phyloP scores from a whole-genome alignment of 139 green algal species.

The Zygnema circumcarinatum region DNA sequence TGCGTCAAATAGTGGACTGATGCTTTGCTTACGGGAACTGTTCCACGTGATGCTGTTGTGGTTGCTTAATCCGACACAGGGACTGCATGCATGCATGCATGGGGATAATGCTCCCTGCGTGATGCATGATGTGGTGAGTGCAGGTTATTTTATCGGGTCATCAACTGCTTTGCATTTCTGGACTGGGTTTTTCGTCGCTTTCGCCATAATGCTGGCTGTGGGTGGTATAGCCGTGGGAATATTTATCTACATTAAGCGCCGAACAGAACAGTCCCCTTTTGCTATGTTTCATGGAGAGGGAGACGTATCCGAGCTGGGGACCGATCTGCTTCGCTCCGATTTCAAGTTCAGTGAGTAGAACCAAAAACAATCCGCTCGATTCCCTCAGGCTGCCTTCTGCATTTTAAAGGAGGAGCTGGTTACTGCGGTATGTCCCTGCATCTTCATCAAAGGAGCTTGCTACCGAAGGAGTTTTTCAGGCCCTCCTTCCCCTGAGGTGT shows the following conservation, averaged over 20 bases:
- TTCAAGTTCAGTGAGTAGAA: not conserved
- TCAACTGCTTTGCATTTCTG: not conserved
- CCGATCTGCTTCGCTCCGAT: not conserved
- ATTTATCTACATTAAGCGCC: not conserved
- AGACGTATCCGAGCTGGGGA: not conserved
- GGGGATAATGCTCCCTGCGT: no score
- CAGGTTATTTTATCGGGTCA: not conserved
- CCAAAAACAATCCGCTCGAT: not conserved
- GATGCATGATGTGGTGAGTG: not conserved
- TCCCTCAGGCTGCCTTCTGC: no score
- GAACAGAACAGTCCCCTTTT: not conserved
- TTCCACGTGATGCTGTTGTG: no score
- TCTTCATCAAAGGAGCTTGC: no score
- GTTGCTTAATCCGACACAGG: no score
- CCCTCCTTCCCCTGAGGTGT: no score
- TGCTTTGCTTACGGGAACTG: no score
- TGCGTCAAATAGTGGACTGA: no score
- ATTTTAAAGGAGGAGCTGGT: no score
- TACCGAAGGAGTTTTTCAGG: no score
- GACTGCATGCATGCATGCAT: no score
- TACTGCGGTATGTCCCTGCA: no score
- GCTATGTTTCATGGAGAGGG: not conserved
- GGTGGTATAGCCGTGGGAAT: not conserved
- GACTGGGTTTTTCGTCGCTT: not conserved
- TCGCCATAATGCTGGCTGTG: not conserved